Evolutionary conservation across 2,329 filamentous ascomycete genomes (phyloP), one percentile per base, ranked within the genome.

Genomic region (Diplocarpon rosae): DNA sequence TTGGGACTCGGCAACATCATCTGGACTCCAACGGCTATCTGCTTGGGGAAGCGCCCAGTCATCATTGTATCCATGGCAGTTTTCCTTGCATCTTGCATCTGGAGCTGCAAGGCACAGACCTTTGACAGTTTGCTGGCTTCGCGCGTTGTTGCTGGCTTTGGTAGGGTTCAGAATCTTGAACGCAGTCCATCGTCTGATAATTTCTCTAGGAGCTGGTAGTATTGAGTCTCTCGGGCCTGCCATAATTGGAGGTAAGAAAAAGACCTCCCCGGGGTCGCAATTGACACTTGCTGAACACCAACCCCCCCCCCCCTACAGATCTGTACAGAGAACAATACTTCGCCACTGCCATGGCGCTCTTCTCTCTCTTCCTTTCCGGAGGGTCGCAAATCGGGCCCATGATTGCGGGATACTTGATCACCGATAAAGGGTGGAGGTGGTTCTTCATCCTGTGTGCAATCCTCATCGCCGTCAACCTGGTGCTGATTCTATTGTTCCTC

Each of bases 341-440:
- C 37, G 50, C 53, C 31, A 42, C 38, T 1, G 39, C 62, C 2
- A 64, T 64, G 62, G 62, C 62, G 2, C 42, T 58, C 3, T 65
- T 63, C 31, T 54, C 61, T 2, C 51, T 60, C 2, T 61, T 54
- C 29, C 53, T 65, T 12, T 59, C 61, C 6, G 59, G 56, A 17
- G 62, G 62, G 1, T 61, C 61, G 1, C 61, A 63, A 43, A 50
- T 64, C 20, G 62, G 61, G 1, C 62, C 63, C 3, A 48, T 64
- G 13, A 62, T 64, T 33, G 59, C 59, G 2, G 62, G 62, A 2
- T 64, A 56, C 35, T 51, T 65, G 2, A 60, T 63, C 11, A 36
- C 55, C 17, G 52, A 56, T 10, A 52, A 51, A 27, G 63, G 63
- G n/a, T 65, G 63, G 63, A 52, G 63, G 11, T 65, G 62, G 62